A percentile compares a stretch with the other conserved stretches of the same genome.
phyloP scores from a whole-genome alignment of 2,329 filamentous ascomycete genomes.

The Phyllosticta citribraziliensis region DNA sequence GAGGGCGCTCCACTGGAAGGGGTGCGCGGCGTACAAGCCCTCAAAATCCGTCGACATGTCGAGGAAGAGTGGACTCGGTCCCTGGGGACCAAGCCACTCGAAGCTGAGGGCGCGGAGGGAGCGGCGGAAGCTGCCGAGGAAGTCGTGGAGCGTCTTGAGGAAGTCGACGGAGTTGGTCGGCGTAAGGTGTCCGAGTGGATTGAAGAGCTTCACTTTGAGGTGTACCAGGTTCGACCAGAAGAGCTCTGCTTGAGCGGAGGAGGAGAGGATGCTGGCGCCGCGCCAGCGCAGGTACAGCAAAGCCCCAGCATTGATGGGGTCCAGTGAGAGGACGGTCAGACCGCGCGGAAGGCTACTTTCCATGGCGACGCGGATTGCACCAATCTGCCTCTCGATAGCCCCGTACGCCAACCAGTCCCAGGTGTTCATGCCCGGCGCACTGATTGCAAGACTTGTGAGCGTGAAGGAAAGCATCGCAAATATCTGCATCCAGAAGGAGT shows the following conservation, averaged over 20 bases:
- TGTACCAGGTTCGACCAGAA: neutral
- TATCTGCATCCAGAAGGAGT: neutral
- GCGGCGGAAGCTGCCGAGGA: neutral
- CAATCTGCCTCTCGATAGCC: neutral
- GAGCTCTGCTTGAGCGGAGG: neutral
- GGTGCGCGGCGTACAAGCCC: neutral
- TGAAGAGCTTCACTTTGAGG: constrained; percentile 1
- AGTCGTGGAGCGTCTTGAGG: constrained; percentile 5
- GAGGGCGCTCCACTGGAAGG: neutral
- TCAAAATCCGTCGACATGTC: neutral
- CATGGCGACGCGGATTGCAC: constrained; percentile 2
- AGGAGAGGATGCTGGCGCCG: neutral
- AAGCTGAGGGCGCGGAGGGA: constrained; percentile 1
- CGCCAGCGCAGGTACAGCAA: constrained; percentile 2
- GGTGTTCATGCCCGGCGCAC: neutral
- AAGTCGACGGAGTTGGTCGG: neutral
- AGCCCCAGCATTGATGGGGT: constrained; percentile 1
- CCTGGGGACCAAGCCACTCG: neutral
- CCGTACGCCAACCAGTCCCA: neutral
- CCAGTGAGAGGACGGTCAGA: neutral
- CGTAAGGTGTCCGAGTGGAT: neutral
- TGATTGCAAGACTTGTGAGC: neutral
- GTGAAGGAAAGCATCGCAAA: neutral
- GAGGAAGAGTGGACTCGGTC: constrained; percentile 6
- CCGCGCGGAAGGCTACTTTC: neutral